Evolutionary conservation across 108 stramenopile genomes (phyloP), one percentile per base, ranked within the genome.

Genomic region (Cyclotella atomus): DNA sequence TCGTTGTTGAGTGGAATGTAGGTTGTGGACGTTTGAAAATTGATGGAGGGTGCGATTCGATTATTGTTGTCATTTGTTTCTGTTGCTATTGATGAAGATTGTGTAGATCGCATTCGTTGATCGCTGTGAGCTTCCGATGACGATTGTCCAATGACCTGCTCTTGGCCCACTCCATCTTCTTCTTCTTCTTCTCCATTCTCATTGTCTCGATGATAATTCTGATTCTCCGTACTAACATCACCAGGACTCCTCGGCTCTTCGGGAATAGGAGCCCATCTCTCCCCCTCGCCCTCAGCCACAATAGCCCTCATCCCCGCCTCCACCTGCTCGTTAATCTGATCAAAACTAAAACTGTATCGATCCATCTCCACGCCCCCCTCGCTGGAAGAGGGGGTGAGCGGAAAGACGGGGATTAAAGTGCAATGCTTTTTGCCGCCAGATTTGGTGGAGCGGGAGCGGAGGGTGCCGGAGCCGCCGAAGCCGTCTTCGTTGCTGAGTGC

Each of bases 401-500:
- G 59, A 50, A 77, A 70, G n/a, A 59, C 44, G 33, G 69, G 69
- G 0, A 65, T 65, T 28, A 66, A 32, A 35, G 35, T 59, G 49
- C 70, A 46, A 25, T 50, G 65, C 19, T 65, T 66, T 23, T 38
- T 44, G 1, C 71, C 71, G 21, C 21, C 64, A 41, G 20, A 62
- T 56, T 36, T 62, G 50, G 14, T 43, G 23, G 3, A 75, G 9
- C 68, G 50, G 36, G 46, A 50, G 0, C 73, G 54, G 38, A 71
- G 54, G 16, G 77, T 70, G 7, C 57, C 70, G 21, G 44, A 56
- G 27, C 67, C 70, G 33, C 70, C 57, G 24, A 55, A 29, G 0
- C 68, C 74, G 55, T 81, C 75, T 45, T 81, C 75, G 59, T 81
- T 81, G 34, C 70, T 59, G 4, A 65, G 3, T 0, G 60, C 60